These are phyloP conservation scores for Naematelia encephala DNA, from an alignment of 768 basidiomycete genomes.

Conservation along the genomic window DNA sequence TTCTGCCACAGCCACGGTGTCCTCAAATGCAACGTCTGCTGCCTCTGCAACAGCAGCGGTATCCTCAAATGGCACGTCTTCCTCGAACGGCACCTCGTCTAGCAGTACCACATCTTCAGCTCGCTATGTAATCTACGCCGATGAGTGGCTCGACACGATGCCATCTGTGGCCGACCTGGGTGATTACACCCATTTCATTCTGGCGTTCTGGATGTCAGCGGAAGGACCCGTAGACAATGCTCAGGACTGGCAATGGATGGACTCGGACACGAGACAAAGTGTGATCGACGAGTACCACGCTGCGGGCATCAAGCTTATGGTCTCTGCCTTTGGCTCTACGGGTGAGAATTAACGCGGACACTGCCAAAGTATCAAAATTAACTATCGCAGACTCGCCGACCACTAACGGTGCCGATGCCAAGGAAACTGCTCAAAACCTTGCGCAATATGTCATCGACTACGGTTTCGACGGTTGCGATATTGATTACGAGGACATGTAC, in stretches of 20 bases:
- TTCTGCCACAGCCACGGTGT: neutral
- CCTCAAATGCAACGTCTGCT: neutral
- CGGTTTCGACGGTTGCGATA: slow-evolving; percentile 66
- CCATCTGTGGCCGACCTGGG: slow-evolving; percentile 33
- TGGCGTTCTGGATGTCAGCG: slow-evolving; percentile 49
- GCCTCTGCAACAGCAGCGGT: neutral
- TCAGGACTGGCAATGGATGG: slow-evolving; percentile 29
- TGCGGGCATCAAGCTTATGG: slow-evolving; percentile 63
- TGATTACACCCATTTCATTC: slow-evolving; percentile 45
- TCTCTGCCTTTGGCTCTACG: slow-evolving; percentile 63
- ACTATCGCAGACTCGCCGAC: slow-evolving; percentile 57
- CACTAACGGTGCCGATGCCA: slow-evolving; percentile 60
- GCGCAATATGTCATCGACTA: slow-evolving; percentile 65
- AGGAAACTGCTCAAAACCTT: slow-evolving; percentile 62
- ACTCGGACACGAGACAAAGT: slow-evolving; percentile 52
- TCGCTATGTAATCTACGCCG: slow-evolving; percentile 45
- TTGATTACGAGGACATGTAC: slow-evolving; percentile 60
- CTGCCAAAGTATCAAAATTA: neutral
- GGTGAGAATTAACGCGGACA: slow-evolving; percentile 19
- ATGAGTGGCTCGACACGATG: slow-evolving; percentile 43
- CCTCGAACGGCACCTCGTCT: slow-evolving; percentile 3
- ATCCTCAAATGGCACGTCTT: slow-evolving; percentile 1
- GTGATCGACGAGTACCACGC: slow-evolving; percentile 59
- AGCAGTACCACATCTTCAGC: slow-evolving; percentile 14
- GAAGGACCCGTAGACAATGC: slow-evolving; percentile 44